Base-by-base conservation (phyloP, 176 grass and related monocot genomes). In the Raddia distichophylla region DNA sequence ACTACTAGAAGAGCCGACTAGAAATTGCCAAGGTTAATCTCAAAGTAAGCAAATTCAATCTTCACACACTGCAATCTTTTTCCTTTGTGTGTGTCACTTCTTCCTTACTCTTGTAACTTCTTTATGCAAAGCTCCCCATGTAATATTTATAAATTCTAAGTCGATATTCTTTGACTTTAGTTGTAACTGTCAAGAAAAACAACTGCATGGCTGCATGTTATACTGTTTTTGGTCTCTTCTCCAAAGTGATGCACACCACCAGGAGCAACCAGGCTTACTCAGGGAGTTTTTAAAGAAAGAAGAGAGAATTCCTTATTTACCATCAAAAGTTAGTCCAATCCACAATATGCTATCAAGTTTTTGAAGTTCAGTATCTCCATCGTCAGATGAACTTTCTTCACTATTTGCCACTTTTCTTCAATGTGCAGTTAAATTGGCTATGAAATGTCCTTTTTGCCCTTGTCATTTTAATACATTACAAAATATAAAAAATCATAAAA, bases 1-100 rank as follows among this genome's bases (percentile, higher is more conserved):
- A 27, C 27, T 75, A 46, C 18, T 20, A 11, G 14, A 11, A 52
- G 73, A 82, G 48, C 4, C 7, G 10, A 67, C 11, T 66, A 74
- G 40, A 46, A 86, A 37, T 74, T 20, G 7, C 34, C 55, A 17
- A 47, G 35, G 53, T 85, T 63, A 85, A 72, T 72, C 64, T 27
- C 10, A 3, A 81, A 70, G 13, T 59, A 67, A 77, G 18, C 43
- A 64, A 17, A 54, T 33, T 35, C 0, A 6, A 73, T 35, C 52
- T 73, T 7, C 53, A 34, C 33, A 67, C 7, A 8, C 40, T 67
- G 15, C 16, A 65, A 42, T n/a, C 10, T 63, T 17, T 49, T 12
- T 67, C 16, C 4, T 22, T 27, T 67, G 44, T 47, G 52, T n/a
- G 6, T 34, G 20, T 80, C 54, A 43, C 18, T 52, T 42, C 5